A percentile compares a stretch with the other conserved stretches of the same genome.
These are phyloP conservation scores for Physcia stellaris DNA, from an alignment of 495 filamentous ascomycete species.

Conservation along the genomic window DNA sequence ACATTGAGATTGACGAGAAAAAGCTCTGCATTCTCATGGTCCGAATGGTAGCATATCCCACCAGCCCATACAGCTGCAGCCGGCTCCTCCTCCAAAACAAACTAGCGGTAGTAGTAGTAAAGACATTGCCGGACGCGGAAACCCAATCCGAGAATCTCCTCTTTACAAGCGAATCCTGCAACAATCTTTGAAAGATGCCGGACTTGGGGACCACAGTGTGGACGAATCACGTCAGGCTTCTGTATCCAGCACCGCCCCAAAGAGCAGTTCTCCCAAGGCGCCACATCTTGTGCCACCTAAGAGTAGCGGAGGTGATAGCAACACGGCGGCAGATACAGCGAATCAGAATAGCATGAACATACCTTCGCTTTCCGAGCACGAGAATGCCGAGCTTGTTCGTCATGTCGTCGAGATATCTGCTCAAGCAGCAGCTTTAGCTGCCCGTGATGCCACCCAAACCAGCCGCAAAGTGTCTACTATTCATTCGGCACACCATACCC, in stretches of 20 bases:
- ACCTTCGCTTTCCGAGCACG: constrained; percentile 58
- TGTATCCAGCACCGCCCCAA: constrained; percentile 4
- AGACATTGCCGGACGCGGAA: constrained; percentile 19
- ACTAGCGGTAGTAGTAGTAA: constrained; percentile 13
- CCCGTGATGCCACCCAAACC: constrained; percentile 54
- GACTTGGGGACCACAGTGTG: constrained; percentile 38
- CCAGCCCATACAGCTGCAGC: constrained; percentile 3
- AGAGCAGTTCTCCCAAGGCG: constrained; percentile 22
- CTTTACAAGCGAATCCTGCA: constrained; percentile 89
- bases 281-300: constrained; percentile 66
- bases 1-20: constrained; percentile 74
- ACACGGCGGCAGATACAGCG: constrained; percentile 9
- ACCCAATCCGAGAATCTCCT: constrained; percentile 71
- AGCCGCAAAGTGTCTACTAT: constrained; percentile 33
- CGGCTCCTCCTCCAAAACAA: constrained; percentile 5
- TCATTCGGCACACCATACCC: constrained; percentile 19
- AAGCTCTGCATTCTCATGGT: constrained; percentile 33
- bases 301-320: constrained; percentile 27
- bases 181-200: constrained; percentile 72
- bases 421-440: constrained; percentile 76
- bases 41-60: constrained; percentile 20
- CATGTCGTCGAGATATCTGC: constrained; percentile 87
- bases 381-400: constrained; percentile 66
- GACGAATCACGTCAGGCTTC: constrained; percentile 33
- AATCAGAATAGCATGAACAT: constrained; percentile 34